Conservation (phyloP, 1,284 basidiomycete species). For the Ustilago cynodontis region DNA sequence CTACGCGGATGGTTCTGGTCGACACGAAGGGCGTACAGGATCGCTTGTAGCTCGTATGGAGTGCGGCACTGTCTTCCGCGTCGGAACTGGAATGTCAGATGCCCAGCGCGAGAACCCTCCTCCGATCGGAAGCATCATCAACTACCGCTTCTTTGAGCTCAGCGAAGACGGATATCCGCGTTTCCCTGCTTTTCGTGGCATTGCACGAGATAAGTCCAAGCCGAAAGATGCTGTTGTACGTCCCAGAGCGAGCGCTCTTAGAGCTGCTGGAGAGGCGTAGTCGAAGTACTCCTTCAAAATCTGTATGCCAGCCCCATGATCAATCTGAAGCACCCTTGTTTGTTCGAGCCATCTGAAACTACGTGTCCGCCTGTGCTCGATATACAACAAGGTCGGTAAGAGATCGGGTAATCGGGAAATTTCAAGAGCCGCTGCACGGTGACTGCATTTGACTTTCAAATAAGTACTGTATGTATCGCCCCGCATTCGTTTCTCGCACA, state of each 20-base stretch:
- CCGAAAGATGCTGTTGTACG: slow-evolving; percentile 57
- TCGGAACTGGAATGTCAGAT: slow-evolving; percentile 65
- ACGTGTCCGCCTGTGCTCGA: background rate
- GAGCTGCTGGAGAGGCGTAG: slow-evolving; percentile 14
- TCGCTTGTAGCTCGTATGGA: slow-evolving; percentile 77
- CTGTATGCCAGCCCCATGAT: background rate
- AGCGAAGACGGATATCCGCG: slow-evolving; percentile 74
- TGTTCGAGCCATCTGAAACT: background rate
- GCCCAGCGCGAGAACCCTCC: slow-evolving; percentile 56
- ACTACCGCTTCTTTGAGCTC: slow-evolving; percentile 77
- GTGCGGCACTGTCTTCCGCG: slow-evolving; percentile 73
- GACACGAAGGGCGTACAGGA: slow-evolving; percentile 74
- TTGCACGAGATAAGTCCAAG: slow-evolving; percentile 67
- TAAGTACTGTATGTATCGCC: background rate
- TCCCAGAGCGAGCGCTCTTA: slow-evolving; percentile 18
- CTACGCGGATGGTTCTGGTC: slow-evolving; percentile 75
- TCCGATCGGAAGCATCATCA: slow-evolving; percentile 76
- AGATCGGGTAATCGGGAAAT: slow-evolving; percentile 10
- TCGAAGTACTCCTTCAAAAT: too few relatives aligned
- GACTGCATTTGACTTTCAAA: slow-evolving; percentile 13
- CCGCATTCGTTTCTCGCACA: background rate
- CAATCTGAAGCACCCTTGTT: background rate
- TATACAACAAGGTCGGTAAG: background rate
- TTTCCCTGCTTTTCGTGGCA: slow-evolving; percentile 76
- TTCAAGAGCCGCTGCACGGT: slow-evolving; percentile 13